Conservation (phyloP, 768 basidiomycete species). For the Nidula microcarpa region DNA sequence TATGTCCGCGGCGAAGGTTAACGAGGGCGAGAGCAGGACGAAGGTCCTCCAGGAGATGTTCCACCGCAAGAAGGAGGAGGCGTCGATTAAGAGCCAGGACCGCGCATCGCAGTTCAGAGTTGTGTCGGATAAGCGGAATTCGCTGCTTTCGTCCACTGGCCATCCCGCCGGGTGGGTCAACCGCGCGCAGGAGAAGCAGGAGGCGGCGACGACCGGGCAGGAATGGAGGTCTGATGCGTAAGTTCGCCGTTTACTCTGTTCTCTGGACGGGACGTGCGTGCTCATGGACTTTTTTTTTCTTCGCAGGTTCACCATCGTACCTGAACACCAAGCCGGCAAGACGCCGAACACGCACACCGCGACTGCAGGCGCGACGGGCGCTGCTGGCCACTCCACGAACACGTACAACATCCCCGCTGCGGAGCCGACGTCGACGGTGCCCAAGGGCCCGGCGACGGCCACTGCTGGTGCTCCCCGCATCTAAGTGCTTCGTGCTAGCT, state of each 20-base stretch:
- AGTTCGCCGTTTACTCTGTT: constrained; percentile 2
- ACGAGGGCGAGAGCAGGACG: constrained; percentile 26
- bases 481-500: no score
- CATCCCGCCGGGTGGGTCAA: constrained; percentile 74
- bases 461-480: no score
- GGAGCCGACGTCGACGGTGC: no score
- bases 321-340: no score
- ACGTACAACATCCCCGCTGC: no score
- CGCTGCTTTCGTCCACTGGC: constrained; percentile 59
- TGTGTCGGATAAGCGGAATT: constrained; percentile 66
- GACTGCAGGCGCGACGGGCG: no score
- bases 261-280: no score
- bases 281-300: no score
- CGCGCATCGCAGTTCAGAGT: constrained; percentile 73
- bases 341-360: no score
- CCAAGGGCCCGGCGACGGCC: no score
- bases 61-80: constrained; percentile 49
- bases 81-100: constrained; percentile 15
- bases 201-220: constrained; percentile 21
- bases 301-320: no score
- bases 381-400: no score
- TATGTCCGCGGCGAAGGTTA: constrained; percentile 56
- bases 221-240: constrained; percentile 45
- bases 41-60: constrained; percentile 59
- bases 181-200: constrained; percentile 41